A percentile compares a stretch with the other conserved stretches of the same genome.
Conservation (phyloP, 208 protist genomes). For the Leishmania braziliensis region DNA sequence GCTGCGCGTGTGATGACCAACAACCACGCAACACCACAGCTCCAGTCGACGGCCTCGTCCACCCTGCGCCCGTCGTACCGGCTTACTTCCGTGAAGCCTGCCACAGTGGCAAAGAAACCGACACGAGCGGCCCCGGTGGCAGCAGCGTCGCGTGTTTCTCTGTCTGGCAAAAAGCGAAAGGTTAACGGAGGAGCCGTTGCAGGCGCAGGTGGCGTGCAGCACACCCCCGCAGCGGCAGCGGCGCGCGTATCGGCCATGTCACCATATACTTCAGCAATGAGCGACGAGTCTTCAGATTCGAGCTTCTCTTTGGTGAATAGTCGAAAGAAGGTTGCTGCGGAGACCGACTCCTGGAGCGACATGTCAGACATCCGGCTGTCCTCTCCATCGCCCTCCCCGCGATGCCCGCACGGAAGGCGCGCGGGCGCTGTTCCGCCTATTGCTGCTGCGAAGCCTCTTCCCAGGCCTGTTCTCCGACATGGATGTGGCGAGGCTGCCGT, state of each 20-base stretch:
- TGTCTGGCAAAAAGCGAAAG: background rate
- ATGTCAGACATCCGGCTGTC: background rate
- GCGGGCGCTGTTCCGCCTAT: background rate
- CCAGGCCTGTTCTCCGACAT: background rate
- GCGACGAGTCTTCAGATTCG: conserved; percentile 15
- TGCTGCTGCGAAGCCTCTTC: conserved; percentile 2
- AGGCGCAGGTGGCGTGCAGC: background rate
- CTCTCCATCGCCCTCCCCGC: conserved; percentile 20
- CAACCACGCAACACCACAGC: background rate
- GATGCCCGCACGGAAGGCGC: conserved; percentile 4
- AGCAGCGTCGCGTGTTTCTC: background rate
- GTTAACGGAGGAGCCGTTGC: background rate
- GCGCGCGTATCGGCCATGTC: conserved; percentile 16
- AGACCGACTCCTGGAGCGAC: background rate
- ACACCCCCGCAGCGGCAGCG: background rate
- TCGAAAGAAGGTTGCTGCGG: background rate
- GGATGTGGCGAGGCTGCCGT: background rate
- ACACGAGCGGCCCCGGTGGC: background rate
- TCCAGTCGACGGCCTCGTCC: background rate
- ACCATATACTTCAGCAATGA: conserved; percentile 13
- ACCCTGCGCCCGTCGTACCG: conserved; percentile 4
- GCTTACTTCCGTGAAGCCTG: conserved; percentile 2
- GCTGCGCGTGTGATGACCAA: background rate
- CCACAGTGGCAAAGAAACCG: background rate
- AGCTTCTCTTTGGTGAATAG: conserved; percentile 20